Evolutionary conservation across 1,139 yeast genomes (phyloP).

Genomic region (Blastobotrys buckinghamii): DNA sequence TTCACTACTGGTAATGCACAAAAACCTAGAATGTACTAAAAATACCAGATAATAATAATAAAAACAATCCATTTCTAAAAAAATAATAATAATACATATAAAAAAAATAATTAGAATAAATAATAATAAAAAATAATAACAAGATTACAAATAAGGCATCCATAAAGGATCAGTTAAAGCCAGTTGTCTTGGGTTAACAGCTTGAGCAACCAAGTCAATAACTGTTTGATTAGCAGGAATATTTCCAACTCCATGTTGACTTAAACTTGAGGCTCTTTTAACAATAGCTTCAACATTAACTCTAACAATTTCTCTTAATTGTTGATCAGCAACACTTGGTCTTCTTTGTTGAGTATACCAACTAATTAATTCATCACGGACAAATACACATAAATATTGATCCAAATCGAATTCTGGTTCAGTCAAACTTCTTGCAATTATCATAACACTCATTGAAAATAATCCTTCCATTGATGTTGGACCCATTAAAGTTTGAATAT

Average conservation of each 20-base stretch:
- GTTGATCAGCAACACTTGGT: conserved; percentile 66
- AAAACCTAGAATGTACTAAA: no score
- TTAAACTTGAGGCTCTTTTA: conserved; percentile 56
- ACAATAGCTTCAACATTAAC: conserved; percentile 82
- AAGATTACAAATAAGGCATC: conserved; percentile 78
- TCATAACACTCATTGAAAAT: conserved; percentile 75
- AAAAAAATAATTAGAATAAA: background rate
- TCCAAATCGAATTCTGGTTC: conserved; percentile 79
- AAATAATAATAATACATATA: background rate
- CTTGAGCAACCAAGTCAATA: conserved; percentile 85
- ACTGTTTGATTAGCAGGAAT: conserved; percentile 89
- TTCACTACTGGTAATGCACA: no score
- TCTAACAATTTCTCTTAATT: conserved; percentile 79
- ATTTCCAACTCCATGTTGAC: conserved; percentile 70
- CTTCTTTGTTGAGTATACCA: conserved; percentile 82
- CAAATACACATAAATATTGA: conserved; percentile 83
- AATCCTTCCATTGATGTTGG: conserved; percentile 90
- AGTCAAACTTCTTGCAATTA: conserved; percentile 79
- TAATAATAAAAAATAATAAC: conserved; percentile 4
- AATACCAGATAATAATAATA: background rate
- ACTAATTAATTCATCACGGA: conserved; percentile 88
- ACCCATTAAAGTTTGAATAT: conserved; percentile 88
- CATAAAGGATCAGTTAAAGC: conserved; percentile 91
- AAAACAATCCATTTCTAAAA: background rate
- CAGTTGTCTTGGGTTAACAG: conserved; percentile 90